These are phyloP conservation scores for Arthrobotrys musiformis DNA, from an alignment of 2,329 filamentous ascomycete species.

Conservation along the genomic window DNA sequence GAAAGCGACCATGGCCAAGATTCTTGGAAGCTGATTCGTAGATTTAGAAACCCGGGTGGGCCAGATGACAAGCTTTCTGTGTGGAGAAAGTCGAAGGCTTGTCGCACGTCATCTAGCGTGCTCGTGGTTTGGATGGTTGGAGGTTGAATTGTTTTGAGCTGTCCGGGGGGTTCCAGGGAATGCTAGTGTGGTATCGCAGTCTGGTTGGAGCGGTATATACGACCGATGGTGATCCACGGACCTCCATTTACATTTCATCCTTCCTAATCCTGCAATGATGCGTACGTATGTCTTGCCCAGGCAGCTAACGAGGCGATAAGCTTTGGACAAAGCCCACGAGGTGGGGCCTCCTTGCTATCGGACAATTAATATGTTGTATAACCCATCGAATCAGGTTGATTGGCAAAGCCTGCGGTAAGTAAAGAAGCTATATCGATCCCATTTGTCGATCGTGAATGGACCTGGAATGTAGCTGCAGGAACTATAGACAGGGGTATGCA, in stretches of 20 bases:
- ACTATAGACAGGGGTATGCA: background rate
- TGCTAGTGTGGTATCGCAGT: constrained; percentile 5
- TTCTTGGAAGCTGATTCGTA: constrained; percentile 42
- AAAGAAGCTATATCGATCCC: background rate
- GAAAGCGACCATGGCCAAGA: constrained; percentile 31
- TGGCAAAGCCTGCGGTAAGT: background rate
- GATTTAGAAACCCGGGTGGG: constrained; percentile 35
- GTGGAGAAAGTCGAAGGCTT: constrained; percentile 32
- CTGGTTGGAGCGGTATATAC: constrained; percentile 14
- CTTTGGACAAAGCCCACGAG: constrained; percentile 12
- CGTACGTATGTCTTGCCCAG: constrained; percentile 44
- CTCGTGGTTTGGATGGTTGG: constrained; percentile 10
- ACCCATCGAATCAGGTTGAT: background rate
- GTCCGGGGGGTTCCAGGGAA: background rate
- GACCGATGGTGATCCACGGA: constrained; percentile 27
- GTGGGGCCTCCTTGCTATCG: constrained; percentile 9
- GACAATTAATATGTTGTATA: constrained; percentile 14
- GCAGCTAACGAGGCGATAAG: constrained; percentile 51
- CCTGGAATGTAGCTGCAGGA: constrained; percentile 11
- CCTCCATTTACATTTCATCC: constrained; percentile 15
- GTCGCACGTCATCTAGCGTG: constrained; percentile 48
- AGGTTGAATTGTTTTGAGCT: background rate
- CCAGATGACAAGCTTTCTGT: constrained; percentile 43
- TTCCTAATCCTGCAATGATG: constrained; percentile 51
- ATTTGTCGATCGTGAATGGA: constrained; percentile 20